Base-by-base conservation (phyloP, 2,329 filamentous ascomycete genomes). In the Nannizziopsis arthrosporioides region DNA sequence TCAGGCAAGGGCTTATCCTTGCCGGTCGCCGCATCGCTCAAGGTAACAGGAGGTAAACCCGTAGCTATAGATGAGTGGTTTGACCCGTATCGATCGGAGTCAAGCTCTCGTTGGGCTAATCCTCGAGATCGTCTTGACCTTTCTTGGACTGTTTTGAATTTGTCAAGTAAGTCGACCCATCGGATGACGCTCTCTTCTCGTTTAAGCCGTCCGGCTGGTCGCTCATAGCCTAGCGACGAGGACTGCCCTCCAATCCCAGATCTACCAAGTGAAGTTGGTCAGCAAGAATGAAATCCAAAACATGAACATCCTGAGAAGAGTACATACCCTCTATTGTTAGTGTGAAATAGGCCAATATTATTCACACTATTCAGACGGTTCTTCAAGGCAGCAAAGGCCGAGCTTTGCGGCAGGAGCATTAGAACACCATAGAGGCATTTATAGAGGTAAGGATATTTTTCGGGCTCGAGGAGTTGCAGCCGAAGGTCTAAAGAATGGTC, bases 391-490 rank as follows among this genome's bases (percentile, higher is more conserved):
- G 89, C 92, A 68, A 98, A 98, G 7, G 92, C 93, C 22, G 88
- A 93, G 12, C 90, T 96, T 68, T 98, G 92, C 0, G 92, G 92
- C n/a, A 98, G 76, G 14, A 98, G 81, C 92, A 98, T 98, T 47
- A 98, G 74, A 40, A 98, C 78, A 8, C 92, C 92, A 61, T 96
- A 98, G 42, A 98, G 79, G 67, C 92, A 98, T 69, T 95, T 95
- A 73, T 98, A 96, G 1, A 98, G 73, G 63, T 94, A 86, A 2
- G 92, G 92, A 56, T 90, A 90, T 63, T 85, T 88, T 63, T 98
- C 93, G 1, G 92, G 92, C 62, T 98, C 92, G 7, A 98, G 77
- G 8, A 98, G 76, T 62, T 98, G 92, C 44, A 98, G 81, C 38
- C 92, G 85, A 41, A 98, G 80, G 66, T 96, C 88, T 94, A 53